Evolutionary conservation across 306 rosid species (phyloP).

Genomic region (Quercus robur): DNA sequence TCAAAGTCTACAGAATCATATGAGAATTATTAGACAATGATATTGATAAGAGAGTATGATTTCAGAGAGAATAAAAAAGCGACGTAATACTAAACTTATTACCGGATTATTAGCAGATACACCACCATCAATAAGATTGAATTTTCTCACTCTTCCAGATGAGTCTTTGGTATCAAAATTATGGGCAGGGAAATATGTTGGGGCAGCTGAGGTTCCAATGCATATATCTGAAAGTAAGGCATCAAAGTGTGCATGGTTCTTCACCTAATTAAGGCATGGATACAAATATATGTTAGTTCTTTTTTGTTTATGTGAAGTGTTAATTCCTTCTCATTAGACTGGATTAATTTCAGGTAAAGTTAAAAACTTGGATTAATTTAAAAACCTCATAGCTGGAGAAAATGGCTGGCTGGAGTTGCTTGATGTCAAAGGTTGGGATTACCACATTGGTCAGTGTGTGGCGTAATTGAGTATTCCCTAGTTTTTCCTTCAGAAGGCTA

Average conservation of each 20-base stretch:
- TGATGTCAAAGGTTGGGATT: conserved; percentile 44
- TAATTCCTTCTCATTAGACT: no score
- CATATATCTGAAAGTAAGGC: conserved; percentile 45
- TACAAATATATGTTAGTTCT: background rate
- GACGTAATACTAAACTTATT: background rate
- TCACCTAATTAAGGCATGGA: conserved; percentile 6
- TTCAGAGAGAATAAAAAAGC: no score
- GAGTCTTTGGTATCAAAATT: background rate
- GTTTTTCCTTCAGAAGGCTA: conserved; percentile 22
- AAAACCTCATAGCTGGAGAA: conserved; percentile 43
- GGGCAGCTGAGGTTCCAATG: conserved; percentile 49
- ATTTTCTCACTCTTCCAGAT: background rate
- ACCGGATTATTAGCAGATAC: background rate
- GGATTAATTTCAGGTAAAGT: no score
- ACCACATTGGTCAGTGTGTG: conserved; percentile 42
- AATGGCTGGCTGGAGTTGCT: conserved; percentile 35
- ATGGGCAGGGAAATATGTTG: conserved; percentile 36
- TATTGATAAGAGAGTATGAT: background rate
- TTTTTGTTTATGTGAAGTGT: no score
- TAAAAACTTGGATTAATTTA: no score
- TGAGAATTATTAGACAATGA: background rate
- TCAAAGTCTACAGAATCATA: background rate
- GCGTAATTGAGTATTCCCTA: conserved; percentile 21
- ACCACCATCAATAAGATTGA: background rate
- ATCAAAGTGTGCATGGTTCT: conserved; percentile 13